These are phyloP conservation scores for Phoma sp. DNA, from an alignment of 2,329 filamentous ascomycete species.

Conservation along the genomic window DNA sequence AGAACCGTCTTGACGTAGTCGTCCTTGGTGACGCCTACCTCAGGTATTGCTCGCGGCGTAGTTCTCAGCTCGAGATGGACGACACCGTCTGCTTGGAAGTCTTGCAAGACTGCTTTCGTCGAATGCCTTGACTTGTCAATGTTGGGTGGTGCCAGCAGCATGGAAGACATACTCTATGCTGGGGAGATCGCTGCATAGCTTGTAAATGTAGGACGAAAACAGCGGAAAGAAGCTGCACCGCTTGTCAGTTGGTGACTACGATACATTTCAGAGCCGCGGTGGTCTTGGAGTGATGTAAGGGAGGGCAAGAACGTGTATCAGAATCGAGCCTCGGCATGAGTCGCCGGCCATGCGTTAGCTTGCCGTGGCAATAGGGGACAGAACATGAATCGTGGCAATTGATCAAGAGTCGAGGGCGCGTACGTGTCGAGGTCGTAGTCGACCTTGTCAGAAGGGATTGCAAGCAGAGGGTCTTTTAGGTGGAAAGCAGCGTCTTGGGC, in stretches of 20 bases:
- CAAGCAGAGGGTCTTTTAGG: slow-evolving; percentile 71
- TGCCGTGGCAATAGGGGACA: slow-evolving; percentile 8
- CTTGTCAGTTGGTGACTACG: slow-evolving; percentile 22
- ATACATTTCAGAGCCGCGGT: neutral
- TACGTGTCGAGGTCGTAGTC: slow-evolving; percentile 74
- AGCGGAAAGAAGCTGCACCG: slow-evolving; percentile 71
- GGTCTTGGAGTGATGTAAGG: slow-evolving; percentile 5
- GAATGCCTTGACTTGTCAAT: slow-evolving; percentile 54
- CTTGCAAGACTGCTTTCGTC: slow-evolving; percentile 64
- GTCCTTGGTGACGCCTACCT: slow-evolving; percentile 62
- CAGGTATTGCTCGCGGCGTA: slow-evolving; percentile 70
- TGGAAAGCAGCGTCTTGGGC: slow-evolving; percentile 56
- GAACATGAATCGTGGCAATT: slow-evolving; percentile 12
- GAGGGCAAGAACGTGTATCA: slow-evolving; percentile 6
- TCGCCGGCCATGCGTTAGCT: neutral
- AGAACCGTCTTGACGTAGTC: slow-evolving; percentile 72
- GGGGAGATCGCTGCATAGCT: slow-evolving; percentile 68
- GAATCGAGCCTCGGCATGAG: slow-evolving; percentile 11
- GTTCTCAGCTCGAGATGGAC: slow-evolving; percentile 81
- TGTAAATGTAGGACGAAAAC: slow-evolving; percentile 81
- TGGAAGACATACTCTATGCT: slow-evolving; percentile 64
- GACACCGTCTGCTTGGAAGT: slow-evolving; percentile 73
- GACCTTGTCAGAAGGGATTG: slow-evolving; percentile 74
- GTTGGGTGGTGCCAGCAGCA: neutral
- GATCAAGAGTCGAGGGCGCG: slow-evolving; percentile 27